Evolutionary conservation across 225 moss, liverwort and hornwort species (phyloP), one percentile per base, ranked within the genome.

Genomic region (Asterella californica): DNA sequence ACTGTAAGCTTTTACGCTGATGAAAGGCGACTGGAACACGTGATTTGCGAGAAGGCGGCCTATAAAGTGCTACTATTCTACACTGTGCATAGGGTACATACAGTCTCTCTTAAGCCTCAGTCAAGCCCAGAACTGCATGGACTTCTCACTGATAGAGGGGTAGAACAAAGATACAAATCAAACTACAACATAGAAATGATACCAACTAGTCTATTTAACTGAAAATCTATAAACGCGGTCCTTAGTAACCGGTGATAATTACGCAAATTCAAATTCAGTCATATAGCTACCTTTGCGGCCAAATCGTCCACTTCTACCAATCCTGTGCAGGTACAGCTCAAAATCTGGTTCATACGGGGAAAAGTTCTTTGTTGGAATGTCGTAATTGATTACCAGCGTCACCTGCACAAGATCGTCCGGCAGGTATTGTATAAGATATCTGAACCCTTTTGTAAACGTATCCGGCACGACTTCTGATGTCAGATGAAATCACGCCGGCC

Each of bases 301-400:
- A 79, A 94, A 96, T 22, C 94, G 88, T 73, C 94, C 97, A 89
- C 94, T 94, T 86, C 94, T 90, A 85, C 94, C 94, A 84, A 97
- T 97, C 55, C 97, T 93, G 87, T 97, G 97, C 82, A 97, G 82
- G 75, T 97, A 97, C 27, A 94, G 90, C 86, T 94, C 93, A 71
- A 81, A 93, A 79, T 97, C 94, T 45, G 92, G 96, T 76, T 87
- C 91, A 34, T 78, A 69, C 29, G 88, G 82, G 29, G 70, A 62
- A 34, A 55, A 54, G 74, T 83, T 89, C 78, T 91, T 97, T 55
- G 85, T 85, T 75, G 97, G 94, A 80, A 97, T 85, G 82, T 97
- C 93, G 71, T 83, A 94, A 79, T 97, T 97, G 66, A 97, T 92
- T 72, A 97, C 97, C 79, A 97, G 59, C 33, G 94, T 94, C 70